phyloP scores from a whole-genome alignment of 352 stramenopile species.

The Elongisporangium anandrum region DNA sequence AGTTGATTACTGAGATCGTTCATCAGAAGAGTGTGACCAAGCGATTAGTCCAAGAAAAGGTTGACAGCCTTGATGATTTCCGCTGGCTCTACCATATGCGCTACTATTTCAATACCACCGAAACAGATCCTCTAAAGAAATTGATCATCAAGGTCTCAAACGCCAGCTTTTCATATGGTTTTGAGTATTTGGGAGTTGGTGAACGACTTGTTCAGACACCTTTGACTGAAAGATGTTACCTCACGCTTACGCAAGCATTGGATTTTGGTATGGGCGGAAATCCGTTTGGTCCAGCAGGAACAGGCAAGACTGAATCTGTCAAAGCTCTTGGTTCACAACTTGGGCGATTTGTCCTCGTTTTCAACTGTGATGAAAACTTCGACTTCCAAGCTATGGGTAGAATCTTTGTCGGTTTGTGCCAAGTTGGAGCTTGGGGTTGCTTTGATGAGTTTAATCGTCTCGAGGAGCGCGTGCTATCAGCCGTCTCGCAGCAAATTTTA shows the following conservation, averaged over 20 bases:
- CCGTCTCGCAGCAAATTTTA: conserved; percentile 99
- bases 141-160: conserved; percentile 98
- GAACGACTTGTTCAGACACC: conserved; percentile 99
- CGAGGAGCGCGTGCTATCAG: conserved; percentile 98
- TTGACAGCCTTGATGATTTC: conserved; percentile 92
- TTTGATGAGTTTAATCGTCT: conserved; percentile 99
- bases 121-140: conserved; percentile 87
- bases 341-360: conserved; percentile 99
- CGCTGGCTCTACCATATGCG: conserved; percentile 99
- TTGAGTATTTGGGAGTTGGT: conserved; percentile 99
- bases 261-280: conserved; percentile 98
- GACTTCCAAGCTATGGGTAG: conserved; percentile 99
- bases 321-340: conserved; percentile 99
- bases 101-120: conserved; percentile 93
- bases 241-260: conserved; percentile 99
- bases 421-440: conserved; percentile 99
- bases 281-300: conserved; percentile 98
- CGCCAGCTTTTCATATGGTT: conserved; percentile 98
- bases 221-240: conserved; percentile 99
- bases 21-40: conserved; percentile 98
- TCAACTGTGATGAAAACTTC: conserved; percentile 99
- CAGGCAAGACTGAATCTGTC: conserved; percentile 99
- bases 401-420: conserved; percentile 99
- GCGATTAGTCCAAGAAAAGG: conserved; percentile 83
- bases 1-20: conserved; percentile 99